Base-by-base conservation (phyloP, 2,329 filamentous ascomycete species). In the Nigrospora oryzae region DNA sequence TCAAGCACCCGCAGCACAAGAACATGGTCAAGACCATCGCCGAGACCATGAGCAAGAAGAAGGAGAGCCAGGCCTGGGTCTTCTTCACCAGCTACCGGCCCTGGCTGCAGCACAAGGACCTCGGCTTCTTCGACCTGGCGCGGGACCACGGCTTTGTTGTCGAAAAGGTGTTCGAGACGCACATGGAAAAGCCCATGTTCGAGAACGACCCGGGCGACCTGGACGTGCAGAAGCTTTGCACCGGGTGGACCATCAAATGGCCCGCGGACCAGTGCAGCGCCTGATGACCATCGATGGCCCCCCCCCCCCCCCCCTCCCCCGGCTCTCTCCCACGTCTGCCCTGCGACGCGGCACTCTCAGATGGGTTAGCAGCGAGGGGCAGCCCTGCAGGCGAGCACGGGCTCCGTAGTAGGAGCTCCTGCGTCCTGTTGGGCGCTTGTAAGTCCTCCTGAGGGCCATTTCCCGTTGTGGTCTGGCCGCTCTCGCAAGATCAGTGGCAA, bases 41-140 rank as follows among this genome's bases (percentile, higher is more conserved):
- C 56, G 61, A 75, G 57, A 86, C 84, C 14, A 64, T 96, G 56
- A 77, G 74, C 53, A 71, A 67, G 49, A 63, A 67, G 4, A 55
- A 62, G 4, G 68, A 69, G 2, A 79, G 83, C 40, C 74, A 74
- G 44, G 89, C 89, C 2, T 77, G 90, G 55, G 89, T 96, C 8
- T 94, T 96, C 63, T 97, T 96, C 68, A 95, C 90, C 0, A 90
- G 88, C 16, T 95, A 97, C 66, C 75, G 93, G 50, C 90, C 91
- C 2, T 96, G 90, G 90, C 70, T 96, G 58, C 73, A 86, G 56
- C 77, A 89, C 50, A 86, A 89, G 63, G 93, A 95, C 57, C 71
- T 95, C 61, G 78, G 76, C 4, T 96, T 96, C 68, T 96, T 96
- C 59, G 85, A 89, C 40, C 58, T 89, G 46, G 86, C 84, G 5